These are phyloP conservation scores for Fragilaria crotonensis DNA, from an alignment of 108 stramenopile species.

Conservation along the genomic window DNA sequence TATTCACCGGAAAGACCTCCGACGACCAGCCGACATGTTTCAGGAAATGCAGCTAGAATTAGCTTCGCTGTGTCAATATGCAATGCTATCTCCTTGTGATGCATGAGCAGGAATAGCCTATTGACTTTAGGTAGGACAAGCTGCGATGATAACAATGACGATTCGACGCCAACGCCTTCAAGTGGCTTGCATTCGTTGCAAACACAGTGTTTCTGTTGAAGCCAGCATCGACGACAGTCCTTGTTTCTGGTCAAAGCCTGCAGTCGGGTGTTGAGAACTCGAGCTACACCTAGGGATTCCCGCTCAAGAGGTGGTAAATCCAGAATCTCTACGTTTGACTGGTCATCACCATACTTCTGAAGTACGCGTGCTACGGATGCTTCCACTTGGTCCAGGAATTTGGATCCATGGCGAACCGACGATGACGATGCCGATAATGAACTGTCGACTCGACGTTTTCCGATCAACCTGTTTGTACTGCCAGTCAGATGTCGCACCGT, in stretches of 20 bases:
- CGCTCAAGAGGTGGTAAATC: constrained; percentile 32
- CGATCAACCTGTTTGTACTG: too few relatives aligned
- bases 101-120: constrained; percentile 61
- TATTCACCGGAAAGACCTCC: constrained; percentile 43
- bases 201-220: constrained; percentile 59
- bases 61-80: constrained; percentile 72
- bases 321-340: constrained; percentile 24
- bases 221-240: constrained; percentile 62
- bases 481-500: too few relatives aligned
- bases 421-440: too few relatives aligned
- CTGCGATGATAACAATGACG: not conserved
- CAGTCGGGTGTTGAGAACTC: constrained; percentile 29
- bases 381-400: constrained; percentile 40
- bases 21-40: constrained; percentile 37
- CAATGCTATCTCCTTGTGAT: constrained; percentile 67
- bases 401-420: not conserved
- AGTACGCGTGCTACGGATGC: constrained; percentile 20
- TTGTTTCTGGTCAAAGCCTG: constrained; percentile 31
- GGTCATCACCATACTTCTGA: not conserved
- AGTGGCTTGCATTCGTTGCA: constrained; percentile 38
- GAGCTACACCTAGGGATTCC: constrained; percentile 50
- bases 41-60: constrained; percentile 48
- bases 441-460: too few relatives aligned
- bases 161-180: too few relatives aligned
- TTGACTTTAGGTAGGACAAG: constrained; percentile 15